Base-by-base conservation (phyloP, 1,284 basidiomycete genomes). In the Porodaedalea pini region DNA sequence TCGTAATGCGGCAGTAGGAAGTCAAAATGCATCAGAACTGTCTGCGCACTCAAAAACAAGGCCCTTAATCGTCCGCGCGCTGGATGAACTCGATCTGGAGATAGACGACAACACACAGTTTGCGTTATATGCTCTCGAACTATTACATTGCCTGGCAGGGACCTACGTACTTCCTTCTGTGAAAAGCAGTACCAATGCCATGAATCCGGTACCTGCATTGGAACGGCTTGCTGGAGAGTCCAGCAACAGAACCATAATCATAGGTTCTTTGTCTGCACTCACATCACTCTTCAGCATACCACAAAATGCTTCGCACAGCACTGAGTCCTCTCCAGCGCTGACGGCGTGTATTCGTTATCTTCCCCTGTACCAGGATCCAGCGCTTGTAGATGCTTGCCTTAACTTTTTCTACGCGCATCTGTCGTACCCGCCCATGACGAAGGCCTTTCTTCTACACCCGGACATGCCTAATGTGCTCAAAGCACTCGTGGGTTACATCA, bases 401-500 rank as follows among this genome's bases (percentile, higher is more conserved):
- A 90, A 89, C 67, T 91, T 86, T 65, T 69, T 94, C 8, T 90
- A 91, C 67, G 75, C 81, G 8, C 87, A 92, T 69, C 74, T 92
- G 17, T 86, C 87, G 4, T 77, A 88, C 65, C 80, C 86, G 10
- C 73, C 83, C 1, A 86, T 90, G 80, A 82, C 87, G n/a, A 86
- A 86, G 64, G 80, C 83, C 2, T 90, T 94, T 66, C 70, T 92
- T 36, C 75, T 84, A 8, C 83, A 86, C 64, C 75, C 80, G 1
- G 76, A 84, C 43, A 83, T 93, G 80, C 78, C 83, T 1, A 78
- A 78, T 17, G 79, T 84, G 15, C 71, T 93, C 41, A 83, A 78
- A 60, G 68, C 92, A 7, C 78, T 93, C 10, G 82, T 85, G 5
- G 80, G 77, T 51, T 74, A 89, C 57, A 71, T 93, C 36, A 68